These are phyloP conservation scores for Hypoxylon cercidicola DNA, from an alignment of 495 filamentous ascomycete species.

Conservation along the genomic window DNA sequence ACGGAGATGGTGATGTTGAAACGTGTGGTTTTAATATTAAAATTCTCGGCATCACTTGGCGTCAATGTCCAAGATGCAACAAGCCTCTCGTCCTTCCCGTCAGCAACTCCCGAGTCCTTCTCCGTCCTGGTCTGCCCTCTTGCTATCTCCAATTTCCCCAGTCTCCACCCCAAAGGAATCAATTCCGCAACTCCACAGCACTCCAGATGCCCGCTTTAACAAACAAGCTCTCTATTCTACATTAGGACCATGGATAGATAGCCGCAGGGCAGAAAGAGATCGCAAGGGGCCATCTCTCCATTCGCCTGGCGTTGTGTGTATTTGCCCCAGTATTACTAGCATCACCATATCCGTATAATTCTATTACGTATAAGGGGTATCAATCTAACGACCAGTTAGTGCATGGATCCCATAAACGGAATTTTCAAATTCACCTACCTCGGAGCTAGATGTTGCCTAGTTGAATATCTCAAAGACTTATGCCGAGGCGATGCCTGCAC, in stretches of 20 bases:
- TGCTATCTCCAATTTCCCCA: not conserved
- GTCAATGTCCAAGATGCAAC: constrained; percentile 11
- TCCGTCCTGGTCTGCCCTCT: not conserved
- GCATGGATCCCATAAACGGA: not conserved
- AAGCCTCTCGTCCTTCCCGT: constrained; percentile 20
- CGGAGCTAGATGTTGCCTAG: not conserved
- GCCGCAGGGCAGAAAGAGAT: too few species aligned
- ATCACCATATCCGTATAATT: not conserved
- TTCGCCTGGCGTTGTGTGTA: not conserved
- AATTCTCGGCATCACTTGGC: constrained; percentile 29
- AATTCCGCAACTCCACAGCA: too few species aligned
- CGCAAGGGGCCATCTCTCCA: too few species aligned
- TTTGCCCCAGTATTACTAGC: not conserved
- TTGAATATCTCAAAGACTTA: constrained; percentile 9
- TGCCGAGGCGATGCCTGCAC: constrained; percentile 19
- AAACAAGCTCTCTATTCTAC: too few species aligned
- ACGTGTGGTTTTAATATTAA: constrained; percentile 12
- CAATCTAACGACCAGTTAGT: constrained; percentile 15
- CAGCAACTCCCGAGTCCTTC: constrained; percentile 14
- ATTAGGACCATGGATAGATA: too few species aligned
- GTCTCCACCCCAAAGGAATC: not conserved
- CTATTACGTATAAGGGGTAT: constrained; percentile 11
- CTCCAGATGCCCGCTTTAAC: too few species aligned
- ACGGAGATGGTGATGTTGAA: constrained; percentile 22
- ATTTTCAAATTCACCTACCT: not conserved